Percentiles rank a stretch among this genome's conserved stretches.
Evolutionary conservation across 768 basidiomycete species (phyloP).

Genomic region (Glaciozyma martinii): DNA sequence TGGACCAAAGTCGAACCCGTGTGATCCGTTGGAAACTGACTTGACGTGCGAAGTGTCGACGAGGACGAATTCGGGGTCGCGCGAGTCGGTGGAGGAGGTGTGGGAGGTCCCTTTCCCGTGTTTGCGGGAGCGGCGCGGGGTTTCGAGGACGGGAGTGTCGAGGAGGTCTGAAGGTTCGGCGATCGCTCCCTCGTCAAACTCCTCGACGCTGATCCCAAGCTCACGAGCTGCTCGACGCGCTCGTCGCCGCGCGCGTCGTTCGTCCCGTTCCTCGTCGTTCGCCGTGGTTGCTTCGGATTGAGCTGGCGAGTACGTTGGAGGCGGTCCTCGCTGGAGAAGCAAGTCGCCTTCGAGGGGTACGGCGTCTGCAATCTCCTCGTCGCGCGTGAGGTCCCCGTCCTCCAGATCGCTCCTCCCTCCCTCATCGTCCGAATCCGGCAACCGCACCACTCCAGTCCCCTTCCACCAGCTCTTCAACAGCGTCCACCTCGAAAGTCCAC

Average conservation of each 20-base stretch:
- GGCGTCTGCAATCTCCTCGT: neutral
- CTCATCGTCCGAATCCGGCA: conserved; percentile 20
- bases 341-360: neutral
- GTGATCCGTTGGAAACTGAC: neutral
- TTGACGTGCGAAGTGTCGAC: neutral
- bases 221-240: neutral
- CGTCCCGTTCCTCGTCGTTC: conserved; percentile 1
- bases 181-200: conserved; percentile 7
- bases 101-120: neutral
- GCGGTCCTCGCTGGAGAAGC: neutral
- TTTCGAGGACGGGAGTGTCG: conserved; percentile 1
- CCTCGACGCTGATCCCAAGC: conserved; percentile 14
- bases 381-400: neutral
- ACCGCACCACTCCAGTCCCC: conserved; percentile 8
- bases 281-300: neutral
- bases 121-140: neutral
- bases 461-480: conserved; percentile 22
- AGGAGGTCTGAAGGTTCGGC: neutral
- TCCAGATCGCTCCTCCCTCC: neutral
- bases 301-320: neutral
- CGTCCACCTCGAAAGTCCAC: conserved; percentile 20
- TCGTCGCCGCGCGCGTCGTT: neutral
- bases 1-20: neutral
- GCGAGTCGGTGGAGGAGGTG: neutral
- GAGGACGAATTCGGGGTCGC: neutral